Conservation (phyloP, 805 yeast species). For the Metschnikowia bowlesiae region DNA sequence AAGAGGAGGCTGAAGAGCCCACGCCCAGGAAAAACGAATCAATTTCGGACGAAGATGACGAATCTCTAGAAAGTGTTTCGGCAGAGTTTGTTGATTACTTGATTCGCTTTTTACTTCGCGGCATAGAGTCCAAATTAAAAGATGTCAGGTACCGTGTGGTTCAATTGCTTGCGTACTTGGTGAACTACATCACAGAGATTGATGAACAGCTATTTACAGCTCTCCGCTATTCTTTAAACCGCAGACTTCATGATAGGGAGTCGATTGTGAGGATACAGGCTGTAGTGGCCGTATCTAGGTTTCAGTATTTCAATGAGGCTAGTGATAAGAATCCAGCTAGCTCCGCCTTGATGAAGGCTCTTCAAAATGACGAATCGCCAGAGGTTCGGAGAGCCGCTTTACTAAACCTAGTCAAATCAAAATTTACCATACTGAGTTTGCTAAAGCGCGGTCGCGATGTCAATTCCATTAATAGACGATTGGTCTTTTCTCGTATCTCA, state of each 20-base stretch:
- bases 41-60: slow-evolving; percentile 32
- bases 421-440: slow-evolving; percentile 50
- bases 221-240: slow-evolving; percentile 54
- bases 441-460: slow-evolving; percentile 81
- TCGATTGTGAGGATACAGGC: slow-evolving; percentile 80
- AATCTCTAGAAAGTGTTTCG: slow-evolving; percentile 35
- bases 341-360: slow-evolving; percentile 38
- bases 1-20: slow-evolving; percentile 25
- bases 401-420: slow-evolving; percentile 58
- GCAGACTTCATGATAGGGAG: slow-evolving; percentile 72
- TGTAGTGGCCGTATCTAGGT: slow-evolving; percentile 68
- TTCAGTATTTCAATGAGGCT: slow-evolving; percentile 48
- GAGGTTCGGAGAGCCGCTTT: slow-evolving; percentile 88
- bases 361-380: slow-evolving; percentile 76
- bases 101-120: slow-evolving; percentile 66
- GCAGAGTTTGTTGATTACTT: slow-evolving; percentile 55
- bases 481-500: slow-evolving; percentile 64
- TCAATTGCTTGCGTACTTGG: slow-evolving; percentile 66
- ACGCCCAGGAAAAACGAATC: slow-evolving; percentile 9
- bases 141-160: slow-evolving; percentile 77
- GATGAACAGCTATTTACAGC: slow-evolving; percentile 67
- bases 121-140: slow-evolving; percentile 71
- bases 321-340: slow-evolving; percentile 16
- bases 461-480: slow-evolving; percentile 65
- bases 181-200: slow-evolving; percentile 69